phyloP scores from a whole-genome alignment of 345 rosid genomes.

The Eucalyptus marginata region DNA sequence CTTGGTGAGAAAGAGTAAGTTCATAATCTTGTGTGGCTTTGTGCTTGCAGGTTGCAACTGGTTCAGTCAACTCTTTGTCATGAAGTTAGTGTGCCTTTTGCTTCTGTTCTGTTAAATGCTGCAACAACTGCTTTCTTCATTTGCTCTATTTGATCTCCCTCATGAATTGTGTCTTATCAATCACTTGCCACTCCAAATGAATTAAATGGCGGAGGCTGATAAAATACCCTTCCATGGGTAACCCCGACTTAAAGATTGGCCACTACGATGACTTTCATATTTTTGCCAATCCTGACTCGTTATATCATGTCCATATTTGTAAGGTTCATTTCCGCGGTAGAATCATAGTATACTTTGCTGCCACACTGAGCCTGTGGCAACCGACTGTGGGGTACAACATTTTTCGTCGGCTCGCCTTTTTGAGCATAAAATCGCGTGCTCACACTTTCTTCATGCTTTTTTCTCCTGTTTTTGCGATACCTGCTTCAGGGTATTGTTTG shows the following conservation, averaged over 20 bases:
- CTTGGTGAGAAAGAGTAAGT: constrained; percentile 71
- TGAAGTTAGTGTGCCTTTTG: background rate
- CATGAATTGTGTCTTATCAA: background rate
- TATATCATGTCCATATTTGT: background rate
- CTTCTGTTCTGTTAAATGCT: background rate
- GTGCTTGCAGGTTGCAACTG: background rate
- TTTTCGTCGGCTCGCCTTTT: background rate
- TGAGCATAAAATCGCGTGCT: background rate
- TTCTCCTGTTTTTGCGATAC: background rate
- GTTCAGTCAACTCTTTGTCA: background rate
- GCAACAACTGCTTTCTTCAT: background rate
- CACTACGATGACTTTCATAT: background rate
- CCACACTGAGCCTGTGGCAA: background rate
- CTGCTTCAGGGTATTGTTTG: background rate
- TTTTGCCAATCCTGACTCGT: background rate
- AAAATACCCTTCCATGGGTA: background rate
- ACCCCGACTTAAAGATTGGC: background rate
- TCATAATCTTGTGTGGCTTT: background rate
- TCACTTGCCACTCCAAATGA: background rate
- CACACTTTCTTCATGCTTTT: background rate
- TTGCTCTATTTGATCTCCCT: background rate
- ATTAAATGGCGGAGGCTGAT: background rate
- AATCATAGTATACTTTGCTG: background rate
- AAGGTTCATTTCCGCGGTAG: background rate
- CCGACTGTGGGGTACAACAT: background rate